Evolutionary conservation across 345 rosid genomes (phyloP), one percentile per base, ranked within the genome.

Genomic region (Corchorus capsularis): DNA sequence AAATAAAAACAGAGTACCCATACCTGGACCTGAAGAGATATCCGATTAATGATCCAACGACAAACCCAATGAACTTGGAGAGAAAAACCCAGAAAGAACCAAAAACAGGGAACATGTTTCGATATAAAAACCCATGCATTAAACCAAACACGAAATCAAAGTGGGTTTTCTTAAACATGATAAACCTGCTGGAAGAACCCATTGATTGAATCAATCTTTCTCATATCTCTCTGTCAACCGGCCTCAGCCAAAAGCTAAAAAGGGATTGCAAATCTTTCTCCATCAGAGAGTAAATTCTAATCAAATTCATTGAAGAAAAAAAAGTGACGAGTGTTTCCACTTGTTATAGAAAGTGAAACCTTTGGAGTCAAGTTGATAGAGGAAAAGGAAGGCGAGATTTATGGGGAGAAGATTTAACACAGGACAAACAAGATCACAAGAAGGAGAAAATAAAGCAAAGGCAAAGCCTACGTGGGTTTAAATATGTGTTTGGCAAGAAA

Each of bases 21-120:
- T 81, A 91, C 97, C 93, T 82, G 84, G 80, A 91, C 97, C 93
- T 82, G 84, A 81, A 81, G 57, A 88, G 4, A 46, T 35, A 73
- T 13, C 78, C 32, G 69, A 71, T 54, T 13, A 84, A 34, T 56
- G 85, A 80, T 72, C 75, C 79, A 55, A 85, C 68, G 45, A 85
- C 78, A 78, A 12, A 80, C 77, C 81, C 62, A 67, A 84, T 63
- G 85, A 79, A 78, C 74, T 82, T 83, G 82, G 71, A 89, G 78
- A 93, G 73, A 74, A 82, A 85, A 81, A 61, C 81, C 91, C 87
- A 84, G 77, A 86, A 79, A 74, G 82, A 84, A 75, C 77, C 7
- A 62, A 82, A 72, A 50, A 73, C 41, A 39, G 80, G 45, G 15
- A 80, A 83, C 88, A 87, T 77, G 68, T 71, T 78, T 49, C 81